These are phyloP conservation scores for Suhomyces panamericanus DNA, from an alignment of 1,139 yeast species.

Conservation along the genomic window DNA sequence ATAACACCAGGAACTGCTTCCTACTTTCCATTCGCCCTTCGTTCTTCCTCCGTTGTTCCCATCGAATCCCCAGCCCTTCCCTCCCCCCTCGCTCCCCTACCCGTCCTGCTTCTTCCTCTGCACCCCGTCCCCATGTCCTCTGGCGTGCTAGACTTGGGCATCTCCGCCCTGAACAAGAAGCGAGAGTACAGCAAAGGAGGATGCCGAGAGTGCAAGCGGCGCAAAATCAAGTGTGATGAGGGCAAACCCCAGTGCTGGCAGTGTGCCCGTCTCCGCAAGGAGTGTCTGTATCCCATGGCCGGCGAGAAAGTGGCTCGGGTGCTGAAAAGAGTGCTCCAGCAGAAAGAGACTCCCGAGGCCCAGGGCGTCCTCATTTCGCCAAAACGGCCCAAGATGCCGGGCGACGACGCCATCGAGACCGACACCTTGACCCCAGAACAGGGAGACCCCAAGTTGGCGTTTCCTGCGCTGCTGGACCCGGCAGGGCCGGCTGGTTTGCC, in stretches of 20 bases:
- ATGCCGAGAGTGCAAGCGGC: constrained; percentile 30
- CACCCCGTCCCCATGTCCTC: constrained; percentile 15
- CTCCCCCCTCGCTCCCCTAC: neutral
- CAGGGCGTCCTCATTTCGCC: neutral
- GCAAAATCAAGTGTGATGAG: constrained; percentile 30
- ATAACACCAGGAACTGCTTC: neutral
- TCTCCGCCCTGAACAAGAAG: constrained; percentile 13
- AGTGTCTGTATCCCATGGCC: constrained; percentile 23
- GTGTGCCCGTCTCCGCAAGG: constrained; percentile 25
- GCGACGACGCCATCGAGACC: neutral
- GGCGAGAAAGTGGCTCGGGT: constrained; percentile 22
- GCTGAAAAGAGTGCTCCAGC: constrained; percentile 12
- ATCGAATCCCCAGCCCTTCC: neutral
- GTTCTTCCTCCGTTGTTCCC: neutral
- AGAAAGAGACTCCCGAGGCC: neutral
- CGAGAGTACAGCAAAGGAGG: constrained; percentile 28
- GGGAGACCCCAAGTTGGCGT: neutral
- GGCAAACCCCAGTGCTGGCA: constrained; percentile 29
- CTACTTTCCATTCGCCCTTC: neutral
- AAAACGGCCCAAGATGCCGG: neutral
- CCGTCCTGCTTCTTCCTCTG: neutral
- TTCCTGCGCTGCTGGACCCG: no score
- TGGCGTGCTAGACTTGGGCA: constrained; percentile 17
- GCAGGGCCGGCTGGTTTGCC: no score
- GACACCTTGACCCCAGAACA: neutral